Evolutionary conservation across 495 filamentous ascomycete genomes (phyloP), one percentile per base, ranked within the genome.

Genomic region (Cladorrhinum samala): DNA sequence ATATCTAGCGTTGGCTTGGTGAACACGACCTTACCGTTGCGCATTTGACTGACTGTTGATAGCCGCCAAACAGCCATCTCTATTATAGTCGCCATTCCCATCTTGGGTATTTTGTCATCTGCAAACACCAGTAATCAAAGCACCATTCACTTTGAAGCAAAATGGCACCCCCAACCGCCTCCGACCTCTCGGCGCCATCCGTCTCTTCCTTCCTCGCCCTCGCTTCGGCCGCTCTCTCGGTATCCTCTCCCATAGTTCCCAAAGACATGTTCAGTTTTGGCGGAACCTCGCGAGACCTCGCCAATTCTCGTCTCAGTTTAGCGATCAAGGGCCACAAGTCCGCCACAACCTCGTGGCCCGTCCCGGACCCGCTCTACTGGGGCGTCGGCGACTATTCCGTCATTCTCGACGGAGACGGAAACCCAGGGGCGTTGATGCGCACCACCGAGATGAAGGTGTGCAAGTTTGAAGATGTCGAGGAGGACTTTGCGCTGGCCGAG

Each of bases 121-220:
- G n/a, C n/a, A n/a, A n/a, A n/a, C n/a, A n/a, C n/a, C n/a, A n/a
- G n/a, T n/a, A n/a, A n/a, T n/a, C n/a, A n/a, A n/a, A n/a, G n/a
- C n/a, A 33, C 27, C 27, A 33, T 11, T 33, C 37, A 3, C 20
- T 14, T 25, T 40, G 19, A n/a, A n/a, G n/a, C 40, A 16, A 46
- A 25, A 24, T 36, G 24, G 14, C 8, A 25, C 61, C 84, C 19
- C 79, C 83, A 24, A 69, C 77, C 49, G 57, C 84, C 14, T 75
- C 80, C 2, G 54, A 64, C 9, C 58, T 57, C n/a, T 43, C 39
- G 51, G 53, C 55, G 41, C 58, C 64, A 20, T 59, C 63, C 36
- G 52, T 69, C 27, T 51, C 55, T 30, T 60, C 60, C 21, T 67
- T 69, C 46, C 64, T 68, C 62, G 27, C 52, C 21, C 7, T 14